Percentiles rank a stretch among this genome's conserved stretches.
Conservation (phyloP, 805 yeast species). For the Kregervanrija delftensis region DNA sequence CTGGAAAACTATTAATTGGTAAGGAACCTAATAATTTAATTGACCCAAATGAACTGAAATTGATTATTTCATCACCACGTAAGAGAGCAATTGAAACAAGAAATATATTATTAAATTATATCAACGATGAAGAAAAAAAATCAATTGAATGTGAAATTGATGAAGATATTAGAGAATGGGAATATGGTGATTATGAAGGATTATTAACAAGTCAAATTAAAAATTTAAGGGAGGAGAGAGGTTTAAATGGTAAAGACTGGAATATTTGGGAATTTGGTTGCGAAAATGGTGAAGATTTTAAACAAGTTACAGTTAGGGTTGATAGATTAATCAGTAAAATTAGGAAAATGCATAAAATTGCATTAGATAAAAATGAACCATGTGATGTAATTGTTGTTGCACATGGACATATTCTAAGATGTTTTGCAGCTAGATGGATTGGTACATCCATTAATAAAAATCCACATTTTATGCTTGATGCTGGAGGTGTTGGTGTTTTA, state of each 20-base stretch:
- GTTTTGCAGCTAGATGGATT: constrained; percentile 88
- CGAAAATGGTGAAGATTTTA: constrained; percentile 75
- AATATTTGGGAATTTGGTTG: constrained; percentile 90
- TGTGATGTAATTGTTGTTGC: constrained; percentile 81
- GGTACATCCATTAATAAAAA: constrained; percentile 48
- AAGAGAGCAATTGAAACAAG: constrained; percentile 71
- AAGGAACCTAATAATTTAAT: constrained; percentile 44
- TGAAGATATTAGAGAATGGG: constrained; percentile 87
- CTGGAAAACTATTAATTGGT: constrained; percentile 68
- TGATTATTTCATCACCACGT: constrained; percentile 77
- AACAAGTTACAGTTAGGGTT: constrained; percentile 62
- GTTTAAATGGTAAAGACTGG: constrained; percentile 54
- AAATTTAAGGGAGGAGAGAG: constrained; percentile 50
- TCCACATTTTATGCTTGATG: constrained; percentile 82
- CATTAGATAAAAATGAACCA: constrained; percentile 41
- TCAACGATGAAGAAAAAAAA: constrained; percentile 36
- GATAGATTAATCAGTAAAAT: constrained; percentile 65
- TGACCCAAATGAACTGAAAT: constrained; percentile 54
- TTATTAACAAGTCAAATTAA: constrained; percentile 59
- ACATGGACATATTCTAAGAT: constrained; percentile 89
- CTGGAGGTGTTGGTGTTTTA: constrained; percentile 92
- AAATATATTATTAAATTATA: constrained; percentile 48
- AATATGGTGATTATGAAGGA: constrained; percentile 95
- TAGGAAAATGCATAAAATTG: constrained; percentile 49
- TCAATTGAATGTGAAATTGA: constrained; percentile 42